phyloP scores from a whole-genome alignment of 306 rosid species.

The Cucumis cinereus region DNA sequence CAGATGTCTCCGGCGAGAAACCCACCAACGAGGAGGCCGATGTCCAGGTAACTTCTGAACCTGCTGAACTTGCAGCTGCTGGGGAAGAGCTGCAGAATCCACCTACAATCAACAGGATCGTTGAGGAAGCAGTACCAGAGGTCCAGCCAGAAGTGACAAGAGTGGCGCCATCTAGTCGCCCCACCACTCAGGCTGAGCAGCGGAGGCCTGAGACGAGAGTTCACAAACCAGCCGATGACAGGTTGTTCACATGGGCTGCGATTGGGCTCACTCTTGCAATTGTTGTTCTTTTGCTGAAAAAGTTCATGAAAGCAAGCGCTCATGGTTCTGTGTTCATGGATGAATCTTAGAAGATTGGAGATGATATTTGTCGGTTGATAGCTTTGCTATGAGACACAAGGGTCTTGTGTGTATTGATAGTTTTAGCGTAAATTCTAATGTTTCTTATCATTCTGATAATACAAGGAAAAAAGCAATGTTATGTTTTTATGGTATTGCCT shows the following conservation, averaged over 20 bases:
- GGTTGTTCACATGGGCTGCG: conserved; percentile 84
- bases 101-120: conserved; percentile 17
- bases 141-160: conserved; percentile 22
- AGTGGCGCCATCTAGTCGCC: conserved; percentile 24
- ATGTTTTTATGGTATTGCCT: neutral
- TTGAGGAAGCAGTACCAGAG: conserved; percentile 32
- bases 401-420: neutral
- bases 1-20: conserved; percentile 32
- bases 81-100: conserved; percentile 28
- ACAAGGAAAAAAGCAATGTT: neutral
- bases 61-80: conserved; percentile 23
- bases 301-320: conserved; percentile 62
- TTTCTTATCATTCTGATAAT: neutral
- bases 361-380: neutral
- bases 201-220: conserved; percentile 33
- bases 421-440: neutral
- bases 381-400: neutral
- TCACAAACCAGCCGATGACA: conserved; percentile 50
- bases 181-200: conserved; percentile 23
- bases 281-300: conserved; percentile 66
- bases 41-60: conserved; percentile 19
- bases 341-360: conserved; percentile 50
- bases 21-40: conserved; percentile 25
- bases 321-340: conserved; percentile 67
- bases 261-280: conserved; percentile 87